Conservation (phyloP, 192 early-diverging fungal genomes). For the Coemansia sp. region DNA sequence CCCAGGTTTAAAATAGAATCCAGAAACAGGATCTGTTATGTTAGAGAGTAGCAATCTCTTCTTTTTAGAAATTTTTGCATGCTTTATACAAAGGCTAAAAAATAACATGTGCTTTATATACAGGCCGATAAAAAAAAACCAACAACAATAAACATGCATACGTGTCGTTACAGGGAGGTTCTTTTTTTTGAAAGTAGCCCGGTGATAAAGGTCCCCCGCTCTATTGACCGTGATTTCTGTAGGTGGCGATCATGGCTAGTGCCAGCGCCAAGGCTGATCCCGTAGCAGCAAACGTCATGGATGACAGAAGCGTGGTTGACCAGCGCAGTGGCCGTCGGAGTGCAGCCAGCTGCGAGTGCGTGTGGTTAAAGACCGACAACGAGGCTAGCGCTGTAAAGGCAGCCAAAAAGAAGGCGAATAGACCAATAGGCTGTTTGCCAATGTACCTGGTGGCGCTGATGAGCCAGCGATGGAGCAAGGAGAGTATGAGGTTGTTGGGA, state of each 20-base stretch:
- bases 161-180: too few species aligned
- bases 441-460: neutral
- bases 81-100: neutral
- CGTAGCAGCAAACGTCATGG: slow-evolving; percentile 22
- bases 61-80: neutral
- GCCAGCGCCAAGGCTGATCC: neutral
- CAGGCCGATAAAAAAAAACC: neutral
- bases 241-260: neutral
- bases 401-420: slow-evolving; percentile 26
- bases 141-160: neutral
- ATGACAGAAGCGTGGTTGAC: slow-evolving; percentile 27
- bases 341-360: slow-evolving; percentile 35
- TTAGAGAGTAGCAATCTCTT: neutral
- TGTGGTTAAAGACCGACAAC: slow-evolving; percentile 25
- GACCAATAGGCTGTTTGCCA: slow-evolving; percentile 2
- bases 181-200: neutral
- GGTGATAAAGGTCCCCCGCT: neutral
- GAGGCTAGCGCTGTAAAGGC: slow-evolving; percentile 22
- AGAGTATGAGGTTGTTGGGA: neutral
- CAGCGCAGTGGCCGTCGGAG: slow-evolving; percentile 31
- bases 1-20: neutral
- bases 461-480: slow-evolving; percentile 15
- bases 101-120: neutral
- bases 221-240: slow-evolving; percentile 5
- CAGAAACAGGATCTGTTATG: neutral